phyloP scores from a whole-genome alignment of 495 filamentous ascomycete species.

The Penicillium dipodomyicola region DNA sequence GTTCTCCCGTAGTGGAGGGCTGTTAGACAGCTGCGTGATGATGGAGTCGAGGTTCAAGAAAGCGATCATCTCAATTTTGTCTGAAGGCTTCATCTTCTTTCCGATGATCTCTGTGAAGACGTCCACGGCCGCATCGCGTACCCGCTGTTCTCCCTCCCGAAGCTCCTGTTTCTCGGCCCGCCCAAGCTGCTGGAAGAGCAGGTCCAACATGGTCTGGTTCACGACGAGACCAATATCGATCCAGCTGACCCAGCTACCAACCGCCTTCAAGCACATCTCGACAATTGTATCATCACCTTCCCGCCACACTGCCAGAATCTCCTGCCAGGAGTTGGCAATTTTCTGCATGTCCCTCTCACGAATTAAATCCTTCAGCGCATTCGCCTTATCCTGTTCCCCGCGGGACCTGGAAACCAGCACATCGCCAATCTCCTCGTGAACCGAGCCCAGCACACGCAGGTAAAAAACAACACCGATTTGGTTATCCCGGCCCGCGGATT shows the following conservation, averaged over 20 bases:
- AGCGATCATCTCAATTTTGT: conserved; percentile 90
- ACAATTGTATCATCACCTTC: conserved; percentile 70
- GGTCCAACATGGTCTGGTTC: conserved; percentile 76
- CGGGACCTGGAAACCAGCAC: conserved; percentile 72
- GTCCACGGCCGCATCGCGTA: conserved; percentile 84
- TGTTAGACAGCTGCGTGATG: conserved; percentile 74
- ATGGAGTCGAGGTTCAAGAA: conserved; percentile 84
- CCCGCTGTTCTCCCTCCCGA: conserved; percentile 60
- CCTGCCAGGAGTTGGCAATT: conserved; percentile 84
- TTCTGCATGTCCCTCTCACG: conserved; percentile 80
- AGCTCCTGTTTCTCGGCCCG: conserved; percentile 53
- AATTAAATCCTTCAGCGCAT: conserved; percentile 82
- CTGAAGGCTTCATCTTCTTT: conserved; percentile 93
- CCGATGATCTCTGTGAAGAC: conserved; percentile 91
- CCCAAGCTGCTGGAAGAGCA: conserved; percentile 77
- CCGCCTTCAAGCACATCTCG: conserved; percentile 81
- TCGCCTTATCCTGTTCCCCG: conserved; percentile 74
- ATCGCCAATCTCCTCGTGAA: conserved; percentile 98
- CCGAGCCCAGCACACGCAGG: conserved; percentile 76
- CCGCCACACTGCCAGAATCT: conserved; percentile 79
- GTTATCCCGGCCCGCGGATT: conserved; percentile 58
- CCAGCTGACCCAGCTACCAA: conserved; percentile 97
- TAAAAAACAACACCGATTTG: conserved; percentile 76
- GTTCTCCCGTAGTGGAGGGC: conserved; percentile 71
- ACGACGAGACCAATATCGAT: conserved; percentile 92